These are phyloP conservation scores for Aspergillus ochraceoroseus DNA, from an alignment of 2,329 filamentous ascomycete genomes.

Conservation along the genomic window DNA sequence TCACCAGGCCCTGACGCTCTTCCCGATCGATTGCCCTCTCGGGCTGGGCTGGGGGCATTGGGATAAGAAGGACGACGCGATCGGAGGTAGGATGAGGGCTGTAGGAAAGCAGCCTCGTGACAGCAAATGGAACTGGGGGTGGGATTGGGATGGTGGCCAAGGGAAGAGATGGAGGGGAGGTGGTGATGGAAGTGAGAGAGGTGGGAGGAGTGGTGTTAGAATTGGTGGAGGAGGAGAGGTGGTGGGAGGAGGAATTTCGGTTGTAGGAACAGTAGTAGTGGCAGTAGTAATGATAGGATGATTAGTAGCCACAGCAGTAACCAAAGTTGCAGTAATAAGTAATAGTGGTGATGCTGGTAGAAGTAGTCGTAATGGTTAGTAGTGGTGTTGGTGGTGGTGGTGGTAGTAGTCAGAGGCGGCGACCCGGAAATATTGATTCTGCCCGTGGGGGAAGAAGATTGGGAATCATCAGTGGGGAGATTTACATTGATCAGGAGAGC, in stretches of 20 bases:
- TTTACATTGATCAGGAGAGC: slow-evolving; percentile 10
- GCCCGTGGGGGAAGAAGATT: slow-evolving; percentile 21
- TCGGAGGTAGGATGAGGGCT: slow-evolving; percentile 47
- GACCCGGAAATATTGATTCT: slow-evolving; percentile 21
- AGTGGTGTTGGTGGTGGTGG: slow-evolving; percentile 10
- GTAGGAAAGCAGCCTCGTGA: slow-evolving; percentile 47
- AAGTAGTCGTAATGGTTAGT: slow-evolving; percentile 9
- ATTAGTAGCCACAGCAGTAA: too few relatives aligned
- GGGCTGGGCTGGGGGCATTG: slow-evolving; percentile 39
- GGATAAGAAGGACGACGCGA: slow-evolving; percentile 37
- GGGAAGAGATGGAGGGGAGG: slow-evolving; percentile 1
- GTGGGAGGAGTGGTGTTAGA: slow-evolving; percentile 14
- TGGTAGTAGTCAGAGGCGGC: slow-evolving; percentile 19
- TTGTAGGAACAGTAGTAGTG: slow-evolving; percentile 1
- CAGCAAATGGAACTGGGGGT: slow-evolving; percentile 20
- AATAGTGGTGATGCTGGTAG: slow-evolving; percentile 5
- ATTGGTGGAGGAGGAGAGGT: slow-evolving; percentile 5
- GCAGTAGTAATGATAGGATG: slow-evolving; percentile 3
- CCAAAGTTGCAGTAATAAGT: too few relatives aligned
- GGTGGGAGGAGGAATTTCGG: too few relatives aligned
- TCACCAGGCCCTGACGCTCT: slow-evolving; percentile 48
- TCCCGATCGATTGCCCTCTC: slow-evolving; percentile 48
- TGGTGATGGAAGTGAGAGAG: slow-evolving; percentile 6
- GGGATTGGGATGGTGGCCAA: slow-evolving; percentile 13
- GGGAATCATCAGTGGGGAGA: slow-evolving; percentile 1